These are phyloP conservation scores for Lithohypha guttulata DNA, from an alignment of 2,329 filamentous ascomycete species.

Conservation along the genomic window DNA sequence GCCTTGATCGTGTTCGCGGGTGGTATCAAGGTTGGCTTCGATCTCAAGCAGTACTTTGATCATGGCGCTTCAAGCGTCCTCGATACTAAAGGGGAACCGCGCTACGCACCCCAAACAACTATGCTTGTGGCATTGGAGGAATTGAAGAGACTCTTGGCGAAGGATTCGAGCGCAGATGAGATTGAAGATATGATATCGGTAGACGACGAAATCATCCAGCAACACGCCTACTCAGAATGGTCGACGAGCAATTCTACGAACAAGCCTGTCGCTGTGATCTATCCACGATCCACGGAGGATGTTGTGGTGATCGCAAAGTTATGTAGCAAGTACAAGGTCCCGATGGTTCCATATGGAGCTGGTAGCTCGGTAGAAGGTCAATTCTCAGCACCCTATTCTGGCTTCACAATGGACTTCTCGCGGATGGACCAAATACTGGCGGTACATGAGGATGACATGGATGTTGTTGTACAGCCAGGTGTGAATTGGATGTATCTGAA, in stretches of 20 bases:
- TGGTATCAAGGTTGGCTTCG: background rate
- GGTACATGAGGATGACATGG: constrained; percentile 79
- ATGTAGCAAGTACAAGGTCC: constrained; percentile 68
- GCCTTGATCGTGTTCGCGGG: background rate
- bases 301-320: constrained; percentile 56
- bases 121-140: constrained; percentile 43
- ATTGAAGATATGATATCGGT: constrained; percentile 52
- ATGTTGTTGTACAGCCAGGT: constrained; percentile 81
- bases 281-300: constrained; percentile 53
- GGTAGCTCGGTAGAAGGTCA: constrained; percentile 82
- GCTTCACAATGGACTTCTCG: constrained; percentile 80
- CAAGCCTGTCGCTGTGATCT: constrained; percentile 54
- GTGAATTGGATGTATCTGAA: constrained; percentile 91
- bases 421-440: constrained; percentile 74
- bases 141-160: constrained; percentile 36
- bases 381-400: constrained; percentile 76
- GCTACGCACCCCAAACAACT: constrained; percentile 30
- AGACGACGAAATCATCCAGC: constrained; percentile 52
- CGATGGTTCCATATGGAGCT: constrained; percentile 78
- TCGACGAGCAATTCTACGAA: constrained; percentile 55
- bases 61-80: background rate
- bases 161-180: background rate
- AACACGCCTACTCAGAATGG: constrained; percentile 61
- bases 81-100: constrained; percentile 6
- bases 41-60: background rate